Conservation (phyloP, 345 rosid genomes). For the Lepidium sativum region DNA sequence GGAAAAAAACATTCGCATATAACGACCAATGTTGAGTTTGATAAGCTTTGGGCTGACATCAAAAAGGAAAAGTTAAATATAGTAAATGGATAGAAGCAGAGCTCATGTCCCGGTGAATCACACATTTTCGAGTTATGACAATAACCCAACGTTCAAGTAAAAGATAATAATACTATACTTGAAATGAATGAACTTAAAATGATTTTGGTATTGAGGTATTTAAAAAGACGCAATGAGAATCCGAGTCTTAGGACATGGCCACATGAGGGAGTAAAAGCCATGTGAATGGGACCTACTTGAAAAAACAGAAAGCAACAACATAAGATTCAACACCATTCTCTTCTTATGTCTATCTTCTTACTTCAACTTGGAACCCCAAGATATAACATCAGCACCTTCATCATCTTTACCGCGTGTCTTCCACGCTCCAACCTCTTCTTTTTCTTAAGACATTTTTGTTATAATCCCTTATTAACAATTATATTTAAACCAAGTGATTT, state of each 20-base stretch:
- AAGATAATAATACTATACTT: too few species aligned
- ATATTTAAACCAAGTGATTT: too few species aligned
- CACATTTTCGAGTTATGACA: not conserved
- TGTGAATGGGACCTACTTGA: constrained; percentile 1
- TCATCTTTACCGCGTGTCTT: not conserved
- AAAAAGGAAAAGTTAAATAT: not conserved
- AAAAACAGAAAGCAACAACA: not conserved
- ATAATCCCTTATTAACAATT: too few species aligned
- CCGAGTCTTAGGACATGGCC: not conserved
- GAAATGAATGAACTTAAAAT: too few species aligned
- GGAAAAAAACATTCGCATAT: too few species aligned
- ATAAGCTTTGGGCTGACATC: too few species aligned
- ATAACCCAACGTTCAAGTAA: not conserved
- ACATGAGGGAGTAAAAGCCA: constrained; percentile 2
- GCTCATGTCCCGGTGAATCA: not conserved
- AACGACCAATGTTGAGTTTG: too few species aligned
- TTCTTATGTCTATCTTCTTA: not conserved
- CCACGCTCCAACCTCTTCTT: not conserved
- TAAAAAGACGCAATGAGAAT: not conserved
- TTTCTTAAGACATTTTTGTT: too few species aligned
- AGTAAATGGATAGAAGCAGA: not conserved
- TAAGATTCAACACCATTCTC: not conserved
- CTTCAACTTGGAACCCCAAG: constrained; percentile 20
- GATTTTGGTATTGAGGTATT: not conserved
- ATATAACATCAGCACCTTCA: not conserved